Percentiles rank a stretch among this genome's conserved stretches.
These are phyloP conservation scores for Eremochloa ophiuroides DNA, from an alignment of 176 grass and related monocot genomes.

Conservation along the genomic window DNA sequence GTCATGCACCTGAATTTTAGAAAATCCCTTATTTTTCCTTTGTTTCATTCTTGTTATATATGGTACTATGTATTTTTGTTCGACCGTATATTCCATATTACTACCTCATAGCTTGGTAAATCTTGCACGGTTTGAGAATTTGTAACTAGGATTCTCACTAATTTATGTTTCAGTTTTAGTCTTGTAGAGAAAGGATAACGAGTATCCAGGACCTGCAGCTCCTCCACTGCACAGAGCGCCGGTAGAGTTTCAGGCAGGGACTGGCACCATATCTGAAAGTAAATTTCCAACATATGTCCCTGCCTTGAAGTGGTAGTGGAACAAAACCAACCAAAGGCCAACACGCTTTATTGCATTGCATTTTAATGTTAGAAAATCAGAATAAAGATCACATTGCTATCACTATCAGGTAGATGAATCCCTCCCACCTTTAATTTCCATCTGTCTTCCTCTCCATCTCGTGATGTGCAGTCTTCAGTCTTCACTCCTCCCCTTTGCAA, in stretches of 20 bases:
- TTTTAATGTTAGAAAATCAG: background rate
- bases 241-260: background rate
- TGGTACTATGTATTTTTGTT: background rate
- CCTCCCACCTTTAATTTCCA: background rate
- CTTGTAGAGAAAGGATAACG: background rate
- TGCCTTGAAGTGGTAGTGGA: conserved; percentile 15
- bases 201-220: background rate
- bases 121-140: background rate
- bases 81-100: background rate
- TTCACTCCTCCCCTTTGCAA: background rate
- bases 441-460: background rate
- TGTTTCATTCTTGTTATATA: background rate
- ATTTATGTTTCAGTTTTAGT: background rate
- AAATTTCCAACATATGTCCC: background rate
- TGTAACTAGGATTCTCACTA: background rate
- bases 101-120: background rate
- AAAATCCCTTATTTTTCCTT: background rate
- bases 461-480: conserved; percentile 17
- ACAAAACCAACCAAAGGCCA: conserved; percentile 20
- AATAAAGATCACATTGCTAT: conserved; percentile 20
- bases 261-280: conserved; percentile 11
- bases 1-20: no score
- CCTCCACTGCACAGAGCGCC: background rate
- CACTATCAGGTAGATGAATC: conserved; percentile 34
- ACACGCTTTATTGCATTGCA: background rate